Evolutionary conservation across 805 yeast species (phyloP).

Genomic region (Helenozyma baotianmanensis): DNA sequence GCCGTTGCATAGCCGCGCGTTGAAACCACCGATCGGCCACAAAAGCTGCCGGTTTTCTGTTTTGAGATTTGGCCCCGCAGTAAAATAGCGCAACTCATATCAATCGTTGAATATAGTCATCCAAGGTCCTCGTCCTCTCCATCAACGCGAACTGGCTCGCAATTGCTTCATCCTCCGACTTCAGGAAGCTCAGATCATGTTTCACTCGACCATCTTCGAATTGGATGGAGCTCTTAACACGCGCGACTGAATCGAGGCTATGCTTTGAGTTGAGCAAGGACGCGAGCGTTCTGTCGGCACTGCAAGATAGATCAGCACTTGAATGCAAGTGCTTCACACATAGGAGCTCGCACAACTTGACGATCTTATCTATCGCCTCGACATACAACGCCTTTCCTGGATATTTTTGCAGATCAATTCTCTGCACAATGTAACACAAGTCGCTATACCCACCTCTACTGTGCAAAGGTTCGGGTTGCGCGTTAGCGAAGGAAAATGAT

Average conservation of each 20-base stretch:
- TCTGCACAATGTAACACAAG: conserved; percentile 3
- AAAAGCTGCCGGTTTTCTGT: no score
- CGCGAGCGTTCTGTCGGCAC: conserved; percentile 2
- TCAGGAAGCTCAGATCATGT: neutral
- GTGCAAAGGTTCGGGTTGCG: conserved; percentile 2
- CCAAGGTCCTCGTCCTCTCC: no score
- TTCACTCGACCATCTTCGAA: conserved; percentile 1
- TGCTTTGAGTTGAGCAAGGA: conserved; percentile 6
- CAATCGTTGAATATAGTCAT: no score
- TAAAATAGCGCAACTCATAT: no score
- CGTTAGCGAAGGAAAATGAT: conserved; percentile 7
- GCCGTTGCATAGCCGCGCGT: no score
- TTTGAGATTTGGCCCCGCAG: no score
- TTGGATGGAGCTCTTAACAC: conserved; percentile 6
- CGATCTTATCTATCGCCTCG: conserved; percentile 11
- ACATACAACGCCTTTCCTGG: conserved; percentile 14
- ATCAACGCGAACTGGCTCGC: conserved; percentile 6
- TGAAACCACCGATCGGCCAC: no score
- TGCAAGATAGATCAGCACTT: conserved; percentile 1
- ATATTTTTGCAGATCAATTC: conserved; percentile 9
- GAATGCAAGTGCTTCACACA: conserved; percentile 3
- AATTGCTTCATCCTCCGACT: conserved; percentile 4
- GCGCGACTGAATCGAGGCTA: conserved; percentile 6
- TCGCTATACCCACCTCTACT: conserved; percentile 2
- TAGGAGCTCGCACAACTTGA: conserved; percentile 11